Evolutionary conservation across 2,329 filamentous ascomycete genomes (phyloP).

Genomic region (Colletotrichum australisinense): DNA sequence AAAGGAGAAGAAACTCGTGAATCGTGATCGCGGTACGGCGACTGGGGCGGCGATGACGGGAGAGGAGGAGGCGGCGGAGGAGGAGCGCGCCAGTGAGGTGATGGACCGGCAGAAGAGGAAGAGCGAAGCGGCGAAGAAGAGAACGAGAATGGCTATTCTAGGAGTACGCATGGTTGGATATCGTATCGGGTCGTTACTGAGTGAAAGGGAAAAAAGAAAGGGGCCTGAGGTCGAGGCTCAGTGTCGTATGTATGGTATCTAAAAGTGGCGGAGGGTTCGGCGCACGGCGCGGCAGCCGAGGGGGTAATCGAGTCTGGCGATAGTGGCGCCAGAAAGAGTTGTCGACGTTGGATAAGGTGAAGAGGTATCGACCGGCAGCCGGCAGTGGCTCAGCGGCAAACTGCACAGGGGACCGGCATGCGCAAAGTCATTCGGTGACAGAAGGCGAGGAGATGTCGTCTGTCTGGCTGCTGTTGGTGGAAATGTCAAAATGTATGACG

Average conservation of each 20-base stretch:
- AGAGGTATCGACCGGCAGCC: constrained; percentile 15
- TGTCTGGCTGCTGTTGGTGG: background rate
- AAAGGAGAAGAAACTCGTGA: constrained; percentile 75
- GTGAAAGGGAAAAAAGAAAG: background rate
- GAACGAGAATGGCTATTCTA: constrained; percentile 63
- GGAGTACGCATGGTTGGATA: constrained; percentile 62
- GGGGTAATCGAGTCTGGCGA: constrained; percentile 7
- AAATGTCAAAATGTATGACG: background rate
- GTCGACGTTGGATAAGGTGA: background rate
- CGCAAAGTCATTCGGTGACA: constrained; percentile 27
- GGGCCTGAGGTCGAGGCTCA: background rate
- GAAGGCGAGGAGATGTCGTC: background rate
- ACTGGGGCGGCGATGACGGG: constrained; percentile 26
- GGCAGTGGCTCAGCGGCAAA: constrained; percentile 32
- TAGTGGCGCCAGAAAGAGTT: background rate
- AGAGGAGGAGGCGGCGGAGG: background rate
- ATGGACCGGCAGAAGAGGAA: constrained; percentile 67
- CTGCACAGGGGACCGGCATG: constrained; percentile 20
- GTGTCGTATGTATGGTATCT: background rate
- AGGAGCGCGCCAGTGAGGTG: constrained; percentile 49
- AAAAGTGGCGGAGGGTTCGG: background rate
- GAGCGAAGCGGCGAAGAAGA: constrained; percentile 64
- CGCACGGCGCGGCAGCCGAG: constrained; percentile 11
- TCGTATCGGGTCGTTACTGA: constrained; percentile 25
- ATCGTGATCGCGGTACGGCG: constrained; percentile 51